Conservation (phyloP, 1,139 yeast genomes). For the Tardiomyces digboiensis region DNA sequence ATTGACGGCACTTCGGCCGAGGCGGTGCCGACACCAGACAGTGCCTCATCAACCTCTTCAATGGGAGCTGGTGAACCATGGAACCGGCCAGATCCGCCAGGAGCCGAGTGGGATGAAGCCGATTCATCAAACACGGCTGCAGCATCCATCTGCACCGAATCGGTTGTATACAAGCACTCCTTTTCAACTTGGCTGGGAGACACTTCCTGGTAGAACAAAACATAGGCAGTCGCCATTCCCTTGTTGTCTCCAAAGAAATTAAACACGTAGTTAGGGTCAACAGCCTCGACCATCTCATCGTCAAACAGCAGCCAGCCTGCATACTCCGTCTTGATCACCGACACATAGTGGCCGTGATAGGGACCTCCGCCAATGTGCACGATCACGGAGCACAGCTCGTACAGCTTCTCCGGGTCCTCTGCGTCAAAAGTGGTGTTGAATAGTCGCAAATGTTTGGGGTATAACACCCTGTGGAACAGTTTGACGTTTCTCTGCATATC, state of each 20-base stretch:
- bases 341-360: constrained; percentile 93
- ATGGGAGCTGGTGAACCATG: not conserved
- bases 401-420: constrained; percentile 43
- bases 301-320: constrained; percentile 90
- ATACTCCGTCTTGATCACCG: constrained; percentile 69
- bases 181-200: constrained; percentile 17
- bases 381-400: constrained; percentile 78
- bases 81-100: not conserved
- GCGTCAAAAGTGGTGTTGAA: constrained; percentile 64
- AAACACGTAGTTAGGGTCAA: constrained; percentile 74
- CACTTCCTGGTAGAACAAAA: constrained; percentile 57
- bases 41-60: not conserved
- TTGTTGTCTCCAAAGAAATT: constrained; percentile 86
- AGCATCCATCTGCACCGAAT: not conserved
- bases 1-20: not conserved
- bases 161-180: constrained; percentile 18
- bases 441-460: constrained; percentile 65
- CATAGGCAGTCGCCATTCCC: constrained; percentile 87
- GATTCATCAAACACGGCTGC: not conserved
- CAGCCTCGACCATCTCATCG: constrained; percentile 89
- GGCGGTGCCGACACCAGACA: not conserved
- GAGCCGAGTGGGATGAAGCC: not conserved
- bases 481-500: constrained; percentile 74
- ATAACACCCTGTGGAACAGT: constrained; percentile 74
- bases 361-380: constrained; percentile 98